Conservation (phyloP, 352 stramenopile species). For the Phytophthora tentaculata region DNA sequence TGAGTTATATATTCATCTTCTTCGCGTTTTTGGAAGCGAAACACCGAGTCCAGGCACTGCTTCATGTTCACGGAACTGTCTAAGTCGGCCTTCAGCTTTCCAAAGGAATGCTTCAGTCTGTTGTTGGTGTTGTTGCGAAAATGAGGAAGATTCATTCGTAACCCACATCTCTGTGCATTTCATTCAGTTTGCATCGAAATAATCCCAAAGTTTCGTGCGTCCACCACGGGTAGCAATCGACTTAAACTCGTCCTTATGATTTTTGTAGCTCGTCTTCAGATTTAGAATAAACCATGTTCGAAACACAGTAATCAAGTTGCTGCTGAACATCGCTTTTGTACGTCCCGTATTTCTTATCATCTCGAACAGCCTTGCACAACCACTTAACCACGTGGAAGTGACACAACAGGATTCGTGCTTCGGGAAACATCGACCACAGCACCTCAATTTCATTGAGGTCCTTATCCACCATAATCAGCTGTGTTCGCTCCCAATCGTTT, state of each 20-base stretch:
- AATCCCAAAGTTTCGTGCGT: background rate
- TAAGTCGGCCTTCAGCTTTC: conserved; percentile 2
- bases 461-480: too few species aligned
- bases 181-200: background rate
- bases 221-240: background rate
- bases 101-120: conserved; percentile 6
- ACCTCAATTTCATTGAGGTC: background rate
- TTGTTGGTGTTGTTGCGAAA: conserved; percentile 9
- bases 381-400: background rate
- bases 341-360: background rate
- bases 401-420: background rate
- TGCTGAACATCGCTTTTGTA: background rate
- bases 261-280: background rate
- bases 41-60: background rate
- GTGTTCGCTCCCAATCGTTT: too few species aligned
- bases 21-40: background rate
- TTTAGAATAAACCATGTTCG: background rate
- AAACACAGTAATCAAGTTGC: background rate
- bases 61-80: background rate
- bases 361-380: background rate
- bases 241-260: background rate
- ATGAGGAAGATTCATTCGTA: background rate
- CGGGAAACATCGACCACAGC: background rate
- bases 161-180: background rate
- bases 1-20: background rate